These are phyloP conservation scores for Ophiorrhiza pumila DNA, from an alignment of 257 asterid genomes.

Conservation along the genomic window DNA sequence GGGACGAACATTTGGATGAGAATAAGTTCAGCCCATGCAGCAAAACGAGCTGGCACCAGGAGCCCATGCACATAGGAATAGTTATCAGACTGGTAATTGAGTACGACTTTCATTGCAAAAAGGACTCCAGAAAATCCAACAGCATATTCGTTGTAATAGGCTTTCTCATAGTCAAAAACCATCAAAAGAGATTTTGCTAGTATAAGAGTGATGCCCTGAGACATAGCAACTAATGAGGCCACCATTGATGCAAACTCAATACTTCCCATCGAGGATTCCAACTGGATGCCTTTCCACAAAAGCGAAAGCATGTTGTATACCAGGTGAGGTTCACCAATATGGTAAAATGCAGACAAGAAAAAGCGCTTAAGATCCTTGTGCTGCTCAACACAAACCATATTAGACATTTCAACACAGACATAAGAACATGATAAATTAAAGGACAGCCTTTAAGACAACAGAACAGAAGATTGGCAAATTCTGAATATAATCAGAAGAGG, in stretches of 20 bases:
- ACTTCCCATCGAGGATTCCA: conserved; percentile 85
- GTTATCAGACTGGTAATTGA: conserved; percentile 60
- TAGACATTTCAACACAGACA: background rate
- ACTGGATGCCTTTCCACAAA: conserved; percentile 83
- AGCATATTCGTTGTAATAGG: conserved; percentile 71
- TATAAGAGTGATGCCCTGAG: conserved; percentile 71
- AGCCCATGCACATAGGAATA: conserved; percentile 67
- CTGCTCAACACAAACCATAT: conserved; percentile 44
- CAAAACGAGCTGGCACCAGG: conserved; percentile 74
- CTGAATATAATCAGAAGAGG: background rate
- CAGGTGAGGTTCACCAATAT: conserved; percentile 73
- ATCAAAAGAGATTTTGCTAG: conserved; percentile 63
- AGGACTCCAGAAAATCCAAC: conserved; percentile 95
- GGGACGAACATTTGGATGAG: conserved; percentile 85
- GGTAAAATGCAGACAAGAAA: conserved; percentile 74
- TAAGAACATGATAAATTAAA: background rate
- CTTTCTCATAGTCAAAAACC: conserved; percentile 50
- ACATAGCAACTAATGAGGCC: conserved; percentile 64
- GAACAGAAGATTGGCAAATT: background rate
- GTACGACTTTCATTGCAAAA: conserved; percentile 90
- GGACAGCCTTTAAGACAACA: background rate
- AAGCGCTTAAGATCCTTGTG: conserved; percentile 78
- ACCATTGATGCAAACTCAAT: conserved; percentile 69
- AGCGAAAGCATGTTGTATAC: conserved; percentile 90
- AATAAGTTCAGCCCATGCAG: conserved; percentile 95